These are phyloP conservation scores for Flaveria floridana DNA, from an alignment of 140 eudicot genomes.

Conservation along the genomic window DNA sequence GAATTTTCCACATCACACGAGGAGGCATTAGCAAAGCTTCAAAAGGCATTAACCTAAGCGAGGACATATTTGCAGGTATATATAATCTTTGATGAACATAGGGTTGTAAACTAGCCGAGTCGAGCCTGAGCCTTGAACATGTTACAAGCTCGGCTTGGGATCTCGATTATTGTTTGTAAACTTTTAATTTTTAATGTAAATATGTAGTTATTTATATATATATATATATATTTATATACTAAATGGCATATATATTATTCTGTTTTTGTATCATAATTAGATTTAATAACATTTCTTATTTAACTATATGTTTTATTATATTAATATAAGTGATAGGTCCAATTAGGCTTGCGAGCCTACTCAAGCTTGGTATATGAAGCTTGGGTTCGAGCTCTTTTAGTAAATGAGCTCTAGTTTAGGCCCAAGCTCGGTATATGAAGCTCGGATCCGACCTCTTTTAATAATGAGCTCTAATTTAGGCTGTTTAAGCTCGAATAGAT, in stretches of 20 bases:
- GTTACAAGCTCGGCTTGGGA: not conserved
- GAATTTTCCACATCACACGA: constrained; percentile 95
- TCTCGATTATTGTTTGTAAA: not conserved
- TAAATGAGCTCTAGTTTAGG: not conserved
- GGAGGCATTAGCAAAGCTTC: constrained; percentile 99
- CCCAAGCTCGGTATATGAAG: not conserved
- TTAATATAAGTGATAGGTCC: not conserved
- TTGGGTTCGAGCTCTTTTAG: not conserved
- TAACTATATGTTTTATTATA: no score
- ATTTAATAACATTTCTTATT: no score
- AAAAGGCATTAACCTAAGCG: constrained; percentile 88
- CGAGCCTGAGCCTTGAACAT: not conserved
- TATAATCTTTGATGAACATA: constrained; percentile 8
- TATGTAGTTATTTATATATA: not conserved
- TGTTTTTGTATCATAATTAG: not conserved
- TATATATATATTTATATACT: no score
- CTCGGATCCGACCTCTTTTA: not conserved
- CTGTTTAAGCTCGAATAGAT: not conserved
- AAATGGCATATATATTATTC: no score
- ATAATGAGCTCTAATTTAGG: not conserved
- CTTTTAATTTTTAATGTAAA: no score
- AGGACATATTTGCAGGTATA: constrained; percentile 96
- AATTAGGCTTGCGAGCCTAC: not conserved
- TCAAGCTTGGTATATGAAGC: not conserved
- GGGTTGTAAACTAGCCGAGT: not conserved